A percentile compares a stretch with the other conserved stretches of the same genome.
phyloP scores from a whole-genome alignment of 371 early-diverging fungal genomes.

The Mortierella sp. region DNA sequence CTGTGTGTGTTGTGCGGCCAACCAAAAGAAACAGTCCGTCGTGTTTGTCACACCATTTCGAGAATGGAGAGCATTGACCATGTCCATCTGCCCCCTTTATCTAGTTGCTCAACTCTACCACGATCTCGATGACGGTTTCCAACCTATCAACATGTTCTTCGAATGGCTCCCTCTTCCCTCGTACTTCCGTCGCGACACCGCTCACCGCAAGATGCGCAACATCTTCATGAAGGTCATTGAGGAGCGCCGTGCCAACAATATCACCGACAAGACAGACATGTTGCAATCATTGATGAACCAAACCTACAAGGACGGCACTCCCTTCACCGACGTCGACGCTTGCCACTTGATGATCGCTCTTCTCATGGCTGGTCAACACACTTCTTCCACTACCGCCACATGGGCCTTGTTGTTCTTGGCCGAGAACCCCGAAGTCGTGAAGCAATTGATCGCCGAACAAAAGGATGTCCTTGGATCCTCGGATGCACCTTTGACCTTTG shows the following conservation, averaged over 20 bases:
- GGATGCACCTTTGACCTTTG: slow-evolving; percentile 73
- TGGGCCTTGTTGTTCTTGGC: slow-evolving; percentile 94
- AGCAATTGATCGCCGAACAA: slow-evolving; percentile 72
- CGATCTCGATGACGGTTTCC: slow-evolving; percentile 94
- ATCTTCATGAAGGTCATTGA: slow-evolving; percentile 86
- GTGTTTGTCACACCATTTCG: not conserved
- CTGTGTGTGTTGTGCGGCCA: not conserved
- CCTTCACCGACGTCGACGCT: slow-evolving; percentile 81
- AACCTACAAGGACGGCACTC: slow-evolving; percentile 88
- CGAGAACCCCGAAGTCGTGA: slow-evolving; percentile 71
- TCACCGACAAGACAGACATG: slow-evolving; percentile 72
- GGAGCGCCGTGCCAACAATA: slow-evolving; percentile 72
- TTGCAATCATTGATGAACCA: slow-evolving; percentile 86
- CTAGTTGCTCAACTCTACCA: slow-evolving; percentile 89
- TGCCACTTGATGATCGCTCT: slow-evolving; percentile 96
- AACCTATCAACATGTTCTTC: slow-evolving; percentile 94
- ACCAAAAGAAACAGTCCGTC: not conserved
- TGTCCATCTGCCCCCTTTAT: not conserved
- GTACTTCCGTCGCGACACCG: slow-evolving; percentile 86
- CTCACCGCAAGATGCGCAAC: slow-evolving; percentile 84
- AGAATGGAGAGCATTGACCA: not conserved
- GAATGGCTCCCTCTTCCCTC: slow-evolving; percentile 83
- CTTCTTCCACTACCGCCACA: slow-evolving; percentile 90
- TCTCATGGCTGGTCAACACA: slow-evolving; percentile 97
- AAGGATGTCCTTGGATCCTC: slow-evolving; percentile 69